Conservation (phyloP, 2,329 filamentous ascomycete genomes). For the Hymenoscyphus repandus region DNA sequence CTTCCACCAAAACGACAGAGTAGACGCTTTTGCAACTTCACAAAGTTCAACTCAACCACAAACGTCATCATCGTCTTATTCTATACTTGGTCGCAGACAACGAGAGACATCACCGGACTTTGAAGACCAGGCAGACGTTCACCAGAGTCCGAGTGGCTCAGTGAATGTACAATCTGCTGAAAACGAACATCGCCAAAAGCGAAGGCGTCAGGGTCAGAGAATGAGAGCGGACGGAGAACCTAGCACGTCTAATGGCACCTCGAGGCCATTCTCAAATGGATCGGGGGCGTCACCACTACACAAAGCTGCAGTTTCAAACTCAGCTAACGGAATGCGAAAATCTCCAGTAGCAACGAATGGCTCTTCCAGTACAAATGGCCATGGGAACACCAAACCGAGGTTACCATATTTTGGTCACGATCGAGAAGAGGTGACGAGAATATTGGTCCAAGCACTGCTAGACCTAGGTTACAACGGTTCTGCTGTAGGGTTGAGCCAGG, state of each 20-base stretch:
- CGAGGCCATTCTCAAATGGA: constrained; percentile 52
- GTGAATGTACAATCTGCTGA: constrained; percentile 13
- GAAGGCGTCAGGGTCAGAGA: constrained; percentile 49
- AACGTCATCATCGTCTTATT: constrained; percentile 26
- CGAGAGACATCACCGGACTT: constrained; percentile 38
- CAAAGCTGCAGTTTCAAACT: constrained; percentile 36
- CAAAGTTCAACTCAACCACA: constrained; percentile 12
- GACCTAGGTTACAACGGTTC: constrained; percentile 83
- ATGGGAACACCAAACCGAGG: constrained; percentile 18
- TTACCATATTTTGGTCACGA: constrained; percentile 73
- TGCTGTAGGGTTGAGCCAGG: constrained; percentile 66
- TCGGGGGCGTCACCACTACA: constrained; percentile 39
- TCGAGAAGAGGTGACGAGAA: constrained; percentile 85
- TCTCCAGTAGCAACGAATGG: constrained; percentile 48
- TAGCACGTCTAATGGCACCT: constrained; percentile 48
- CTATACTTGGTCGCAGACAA: constrained; percentile 51
- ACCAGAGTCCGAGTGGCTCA: constrained; percentile 24
- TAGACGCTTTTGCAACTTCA: background rate
- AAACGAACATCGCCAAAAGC: constrained; percentile 45
- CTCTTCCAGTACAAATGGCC: constrained; percentile 36
- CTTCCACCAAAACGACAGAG: constrained; percentile 11
- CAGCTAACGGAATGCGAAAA: constrained; percentile 45
- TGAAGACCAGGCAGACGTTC: constrained; percentile 33
- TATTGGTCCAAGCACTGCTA: constrained; percentile 83
- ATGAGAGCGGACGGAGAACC: constrained; percentile 60